Conservation (phyloP, 345 rosid species). For the Populus simonii region DNA sequence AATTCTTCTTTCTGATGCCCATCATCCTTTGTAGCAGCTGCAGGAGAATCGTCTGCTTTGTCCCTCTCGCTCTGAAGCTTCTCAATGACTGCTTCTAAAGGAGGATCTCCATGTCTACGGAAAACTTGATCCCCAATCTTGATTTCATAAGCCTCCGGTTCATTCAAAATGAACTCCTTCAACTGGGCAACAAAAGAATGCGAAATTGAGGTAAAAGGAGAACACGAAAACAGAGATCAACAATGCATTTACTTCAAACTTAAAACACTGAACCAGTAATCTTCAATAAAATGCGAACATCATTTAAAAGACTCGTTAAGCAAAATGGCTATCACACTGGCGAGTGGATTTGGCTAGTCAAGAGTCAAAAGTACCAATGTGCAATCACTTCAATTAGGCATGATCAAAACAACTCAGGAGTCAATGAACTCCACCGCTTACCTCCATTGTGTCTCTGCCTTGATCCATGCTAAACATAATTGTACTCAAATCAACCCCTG, state of each 20-base stretch:
- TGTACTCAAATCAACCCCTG: conserved; percentile 65
- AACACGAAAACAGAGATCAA: not conserved
- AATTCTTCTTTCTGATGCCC: conserved; percentile 52
- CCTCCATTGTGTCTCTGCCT: conserved; percentile 64
- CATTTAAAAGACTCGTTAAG: too few species aligned
- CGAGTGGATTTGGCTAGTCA: not conserved
- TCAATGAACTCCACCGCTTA: conserved; percentile 1
- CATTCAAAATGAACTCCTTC: conserved; percentile 71
- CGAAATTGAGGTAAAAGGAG: not conserved
- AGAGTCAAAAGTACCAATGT: not conserved
- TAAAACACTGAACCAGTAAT: not conserved
- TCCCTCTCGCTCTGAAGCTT: conserved; percentile 35
- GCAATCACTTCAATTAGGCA: not conserved
- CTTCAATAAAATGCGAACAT: too few species aligned
- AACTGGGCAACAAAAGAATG: conserved; percentile 37
- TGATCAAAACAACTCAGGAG: not conserved
- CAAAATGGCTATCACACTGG: too few species aligned
- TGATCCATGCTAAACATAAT: conserved; percentile 74
- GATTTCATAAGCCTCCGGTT: conserved; percentile 78
- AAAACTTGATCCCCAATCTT: conserved; percentile 74
- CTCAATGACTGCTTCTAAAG: conserved; percentile 57
- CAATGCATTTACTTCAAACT: not conserved
- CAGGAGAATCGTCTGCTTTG: conserved; percentile 3
- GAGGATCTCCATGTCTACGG: conserved; percentile 81
- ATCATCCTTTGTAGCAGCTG: conserved; percentile 10